These are phyloP conservation scores for Rhodotorula sp. DNA, from an alignment of 1,284 basidiomycete genomes.

Conservation along the genomic window DNA sequence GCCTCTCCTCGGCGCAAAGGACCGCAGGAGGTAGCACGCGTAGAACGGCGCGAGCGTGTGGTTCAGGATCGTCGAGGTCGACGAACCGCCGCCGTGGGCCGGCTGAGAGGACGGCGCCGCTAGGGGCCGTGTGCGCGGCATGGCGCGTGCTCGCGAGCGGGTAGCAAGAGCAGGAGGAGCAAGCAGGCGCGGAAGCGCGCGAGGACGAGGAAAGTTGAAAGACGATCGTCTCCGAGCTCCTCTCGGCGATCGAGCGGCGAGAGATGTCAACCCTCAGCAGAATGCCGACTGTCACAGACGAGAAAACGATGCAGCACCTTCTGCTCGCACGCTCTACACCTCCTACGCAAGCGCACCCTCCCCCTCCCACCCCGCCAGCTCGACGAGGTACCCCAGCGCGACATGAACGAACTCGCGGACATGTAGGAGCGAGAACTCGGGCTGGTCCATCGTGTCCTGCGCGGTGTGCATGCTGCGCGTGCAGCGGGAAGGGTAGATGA, in stretches of 20 bases:
- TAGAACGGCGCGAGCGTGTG: constrained; percentile 77
- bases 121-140: constrained; percentile 1
- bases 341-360: not conserved
- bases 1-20: constrained; percentile 57
- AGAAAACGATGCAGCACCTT: not conserved
- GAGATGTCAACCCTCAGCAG: not conserved
- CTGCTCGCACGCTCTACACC: not conserved
- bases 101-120: not conserved
- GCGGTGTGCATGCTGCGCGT: constrained; percentile 69
- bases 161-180: not conserved
- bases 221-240: no score
- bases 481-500: not conserved
- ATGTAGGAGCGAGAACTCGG: constrained; percentile 75
- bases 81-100: not conserved
- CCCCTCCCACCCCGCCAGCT: constrained; percentile 12
- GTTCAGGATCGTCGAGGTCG: constrained; percentile 53
- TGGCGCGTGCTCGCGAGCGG: not conserved
- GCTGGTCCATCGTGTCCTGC: constrained; percentile 76
- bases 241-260: no score
- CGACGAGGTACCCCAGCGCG: constrained; percentile 21
- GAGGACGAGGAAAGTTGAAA: not conserved
- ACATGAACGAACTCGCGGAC: constrained; percentile 43
- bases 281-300: not conserved
- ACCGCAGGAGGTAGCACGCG: constrained; percentile 83
- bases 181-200: not conserved